Evolutionary conservation across 768 basidiomycete genomes (phyloP), one percentile per base, ranked within the genome.

Genomic region (Pleurotus sapidus): DNA sequence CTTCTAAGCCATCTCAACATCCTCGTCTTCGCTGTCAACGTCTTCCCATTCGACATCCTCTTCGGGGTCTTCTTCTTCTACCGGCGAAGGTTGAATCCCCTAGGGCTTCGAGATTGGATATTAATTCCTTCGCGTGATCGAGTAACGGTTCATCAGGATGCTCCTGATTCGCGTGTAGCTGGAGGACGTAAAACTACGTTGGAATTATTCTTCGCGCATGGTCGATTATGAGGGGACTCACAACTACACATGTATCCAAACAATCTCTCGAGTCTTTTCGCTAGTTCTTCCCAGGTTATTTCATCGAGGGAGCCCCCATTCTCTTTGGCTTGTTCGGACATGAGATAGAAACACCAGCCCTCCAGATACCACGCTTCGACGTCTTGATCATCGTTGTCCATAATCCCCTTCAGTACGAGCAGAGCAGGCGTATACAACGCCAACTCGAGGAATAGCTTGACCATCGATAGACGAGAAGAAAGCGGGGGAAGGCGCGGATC

Each of bases 331-430:
- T 87, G 82, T 68, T 90, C 88, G 0, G 85, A 82, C 83, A 91
- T 86, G 46, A 95, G 74, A 74, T 86, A 93, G 77, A 91, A 93
- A 61, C 90, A 89, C 93, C 93, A 97, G 54, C 93, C 94, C 70
- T 95, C 93, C 25, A 96, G 82, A 67, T 96, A 96, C 87, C 94
- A 95, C 1, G 88, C 94, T 63, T 95, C 93, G 11, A 94, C 87
- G 54, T 92, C 88, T 65, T 91, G 81, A 61, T 94, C 91, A 68
- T 95, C 93, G 0, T 86, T 72, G 8, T 87, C 81, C 71, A 95
- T 86, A 8, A 95, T 79, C 11, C 88, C 90, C 45, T 91, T 84
- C 24, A 96, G 71, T 12, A 95, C 84, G 9, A 87, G 70, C 4
- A 95, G 72, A 1, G 93, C 93, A 23, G 86, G 84, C 0, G 85